Evolutionary conservation across 495 filamentous ascomycete genomes (phyloP).

Genomic region (Oidiodendron maius): DNA sequence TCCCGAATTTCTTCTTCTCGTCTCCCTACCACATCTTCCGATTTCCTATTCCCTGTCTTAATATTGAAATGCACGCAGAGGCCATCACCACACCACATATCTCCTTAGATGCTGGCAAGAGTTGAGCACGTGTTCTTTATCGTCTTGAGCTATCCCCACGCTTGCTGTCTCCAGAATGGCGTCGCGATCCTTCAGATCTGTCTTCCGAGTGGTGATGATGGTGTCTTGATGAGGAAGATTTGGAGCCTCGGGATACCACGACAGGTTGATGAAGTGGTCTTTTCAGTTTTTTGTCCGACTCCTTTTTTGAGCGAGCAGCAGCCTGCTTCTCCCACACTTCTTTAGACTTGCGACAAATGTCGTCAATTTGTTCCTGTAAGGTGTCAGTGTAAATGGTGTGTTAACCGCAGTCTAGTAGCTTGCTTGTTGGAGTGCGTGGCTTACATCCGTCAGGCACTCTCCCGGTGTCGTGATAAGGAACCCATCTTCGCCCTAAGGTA

Average conservation of each 20-base stretch:
- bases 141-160: conserved; percentile 8
- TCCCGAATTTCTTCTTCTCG: neutral
- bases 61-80: no score
- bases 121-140: neutral
- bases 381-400: conserved; percentile 6
- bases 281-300: conserved; percentile 43
- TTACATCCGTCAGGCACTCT: conserved; percentile 48
- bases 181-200: conserved; percentile 10
- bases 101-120: neutral
- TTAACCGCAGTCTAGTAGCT: no score
- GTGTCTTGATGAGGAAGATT: conserved; percentile 1
- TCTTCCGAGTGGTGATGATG: conserved; percentile 12
- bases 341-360: conserved; percentile 49
- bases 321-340: conserved; percentile 51
- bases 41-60: no score
- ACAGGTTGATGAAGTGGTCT: conserved; percentile 49
- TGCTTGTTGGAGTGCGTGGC: conserved; percentile 9
- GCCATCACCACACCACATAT: neutral
- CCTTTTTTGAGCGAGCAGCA: conserved; percentile 40
- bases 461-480: conserved; percentile 51
- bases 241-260: conserved; percentile 35
- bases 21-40: conserved; percentile 12
- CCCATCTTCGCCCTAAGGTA: conserved; percentile 46
- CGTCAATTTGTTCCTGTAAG: conserved; percentile 49
- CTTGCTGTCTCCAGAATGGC: conserved; percentile 9